Evolutionary conservation across 371 early-diverging fungal species (phyloP).

Genomic region (Syncephalis plumigaleata): DNA sequence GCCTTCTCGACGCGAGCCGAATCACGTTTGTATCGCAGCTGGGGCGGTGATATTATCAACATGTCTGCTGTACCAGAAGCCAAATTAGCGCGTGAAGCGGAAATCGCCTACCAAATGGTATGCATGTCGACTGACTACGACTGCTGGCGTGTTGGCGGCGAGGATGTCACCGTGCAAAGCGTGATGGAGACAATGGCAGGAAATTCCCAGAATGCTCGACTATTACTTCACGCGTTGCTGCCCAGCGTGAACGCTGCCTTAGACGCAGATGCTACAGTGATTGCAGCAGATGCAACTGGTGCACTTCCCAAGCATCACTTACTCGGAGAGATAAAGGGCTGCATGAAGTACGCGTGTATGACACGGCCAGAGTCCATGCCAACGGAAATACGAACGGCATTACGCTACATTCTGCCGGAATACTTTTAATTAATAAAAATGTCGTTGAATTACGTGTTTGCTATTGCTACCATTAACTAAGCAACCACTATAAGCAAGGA

Average conservation of each 20-base stretch:
- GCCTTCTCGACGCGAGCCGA: conserved; percentile 94
- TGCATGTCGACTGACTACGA: conserved; percentile 99
- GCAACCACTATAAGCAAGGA: no score
- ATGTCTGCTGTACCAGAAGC: conserved; percentile 93
- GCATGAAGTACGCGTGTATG: background rate
- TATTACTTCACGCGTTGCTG: conserved; percentile 55
- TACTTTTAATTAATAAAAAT: no score
- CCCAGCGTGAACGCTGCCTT: conserved; percentile 53
- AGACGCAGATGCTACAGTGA: conserved; percentile 11
- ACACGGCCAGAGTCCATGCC: background rate
- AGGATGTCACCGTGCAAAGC: conserved; percentile 77
- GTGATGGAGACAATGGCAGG: conserved; percentile 81
- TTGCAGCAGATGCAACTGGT: background rate
- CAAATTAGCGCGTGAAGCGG: conserved; percentile 93
- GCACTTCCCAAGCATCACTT: background rate
- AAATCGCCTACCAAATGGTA: conserved; percentile 92
- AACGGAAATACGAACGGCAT: background rate
- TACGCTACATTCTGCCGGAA: background rate
- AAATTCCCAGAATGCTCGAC: conserved; percentile 73
- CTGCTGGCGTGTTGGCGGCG: conserved; percentile 88
- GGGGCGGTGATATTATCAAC: conserved; percentile 91
- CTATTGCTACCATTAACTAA: no score
- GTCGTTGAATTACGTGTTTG: no score
- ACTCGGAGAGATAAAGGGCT: background rate
- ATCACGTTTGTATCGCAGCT: conserved; percentile 84